These are phyloP conservation scores for Lagenaria siceraria DNA, from an alignment of 306 rosid species.

Conservation along the genomic window DNA sequence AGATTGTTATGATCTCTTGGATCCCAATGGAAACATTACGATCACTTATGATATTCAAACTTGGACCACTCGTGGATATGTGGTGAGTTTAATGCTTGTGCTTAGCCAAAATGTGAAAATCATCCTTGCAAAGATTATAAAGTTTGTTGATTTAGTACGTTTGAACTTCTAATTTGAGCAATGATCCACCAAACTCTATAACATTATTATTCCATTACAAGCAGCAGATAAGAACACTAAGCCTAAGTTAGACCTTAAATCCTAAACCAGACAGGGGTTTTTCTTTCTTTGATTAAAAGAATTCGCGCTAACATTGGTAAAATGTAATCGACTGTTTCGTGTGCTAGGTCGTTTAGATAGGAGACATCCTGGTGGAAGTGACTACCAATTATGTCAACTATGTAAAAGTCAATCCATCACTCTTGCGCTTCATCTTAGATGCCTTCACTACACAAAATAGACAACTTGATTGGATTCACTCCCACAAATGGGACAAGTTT, in stretches of 20 bases:
- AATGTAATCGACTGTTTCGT: not conserved
- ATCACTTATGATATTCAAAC: constrained; percentile 49
- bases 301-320: not conserved
- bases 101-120: not conserved
- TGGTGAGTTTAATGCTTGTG: constrained; percentile 34
- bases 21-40: constrained; percentile 61
- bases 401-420: not conserved
- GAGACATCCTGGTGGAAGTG: not conserved
- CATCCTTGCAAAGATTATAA: not conserved
- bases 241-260: not conserved
- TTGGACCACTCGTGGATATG: constrained; percentile 46
- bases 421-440: not conserved
- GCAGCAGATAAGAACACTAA: not conserved
- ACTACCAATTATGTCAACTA: not conserved
- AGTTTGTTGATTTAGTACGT: not conserved
- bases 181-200: too few relatives aligned
- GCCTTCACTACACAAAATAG: not conserved
- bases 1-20: constrained; percentile 83
- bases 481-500: not conserved
- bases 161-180: not conserved
- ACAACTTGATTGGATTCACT: not conserved
- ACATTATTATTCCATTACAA: not conserved
- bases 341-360: not conserved
- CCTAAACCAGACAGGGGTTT: not conserved
- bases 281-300: not conserved